These are phyloP conservation scores for Trifolium subterraneum DNA, from an alignment of 306 rosid genomes.

Conservation along the genomic window DNA sequence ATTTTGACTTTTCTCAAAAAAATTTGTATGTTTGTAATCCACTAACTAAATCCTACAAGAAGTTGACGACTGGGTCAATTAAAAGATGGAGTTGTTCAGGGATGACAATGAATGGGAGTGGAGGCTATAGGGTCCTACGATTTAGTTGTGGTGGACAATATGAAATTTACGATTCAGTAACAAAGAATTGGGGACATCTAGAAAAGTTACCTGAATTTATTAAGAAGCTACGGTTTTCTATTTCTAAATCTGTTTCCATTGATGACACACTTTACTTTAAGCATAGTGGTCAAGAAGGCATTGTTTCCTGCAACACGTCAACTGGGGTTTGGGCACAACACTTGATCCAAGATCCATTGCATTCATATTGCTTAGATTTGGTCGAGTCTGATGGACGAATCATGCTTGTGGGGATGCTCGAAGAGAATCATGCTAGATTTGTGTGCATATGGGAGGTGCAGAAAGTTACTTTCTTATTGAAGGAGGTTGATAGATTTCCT, in stretches of 20 bases:
- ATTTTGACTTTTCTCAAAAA: constrained; percentile 58
- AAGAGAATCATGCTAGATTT: constrained; percentile 78
- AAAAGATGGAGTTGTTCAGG: constrained; percentile 73
- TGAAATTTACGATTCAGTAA: constrained; percentile 74
- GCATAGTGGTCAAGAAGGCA: constrained; percentile 69
- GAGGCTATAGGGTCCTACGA: constrained; percentile 77
- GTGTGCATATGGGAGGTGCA: constrained; percentile 91
- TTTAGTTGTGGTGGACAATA: constrained; percentile 76
- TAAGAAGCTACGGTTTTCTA: constrained; percentile 45
- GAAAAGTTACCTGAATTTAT: constrained; percentile 56
- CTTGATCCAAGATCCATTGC: constrained; percentile 69
- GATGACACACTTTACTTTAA: constrained; percentile 69
- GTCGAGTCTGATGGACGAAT: constrained; percentile 75
- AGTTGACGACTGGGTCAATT: constrained; percentile 72
- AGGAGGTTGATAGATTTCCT: constrained; percentile 98
- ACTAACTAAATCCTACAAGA: constrained; percentile 72
- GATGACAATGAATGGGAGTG: constrained; percentile 62
- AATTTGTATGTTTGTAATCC: constrained; percentile 86
- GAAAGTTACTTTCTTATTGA: constrained; percentile 86
- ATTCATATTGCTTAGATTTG: constrained; percentile 59
- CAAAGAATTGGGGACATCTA: constrained; percentile 68
- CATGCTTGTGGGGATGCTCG: constrained; percentile 76
- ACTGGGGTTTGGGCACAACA: constrained; percentile 72
- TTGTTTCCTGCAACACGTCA: constrained; percentile 66
- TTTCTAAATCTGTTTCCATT: constrained; percentile 60